Evolutionary conservation across 148 eudicot species (phyloP).

Genomic region (Cornus controversa): DNA sequence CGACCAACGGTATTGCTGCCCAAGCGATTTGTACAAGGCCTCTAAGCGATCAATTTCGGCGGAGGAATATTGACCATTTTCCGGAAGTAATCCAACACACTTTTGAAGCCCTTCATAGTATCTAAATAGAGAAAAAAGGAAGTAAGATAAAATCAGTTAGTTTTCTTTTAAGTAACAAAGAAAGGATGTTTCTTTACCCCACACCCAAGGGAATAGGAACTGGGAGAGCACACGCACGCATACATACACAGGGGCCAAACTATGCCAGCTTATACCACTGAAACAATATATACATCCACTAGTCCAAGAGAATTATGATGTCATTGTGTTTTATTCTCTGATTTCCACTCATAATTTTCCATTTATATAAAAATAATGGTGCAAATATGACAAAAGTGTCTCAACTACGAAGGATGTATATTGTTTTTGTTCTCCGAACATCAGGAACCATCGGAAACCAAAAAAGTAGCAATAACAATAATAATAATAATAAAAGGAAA

Average conservation of each 20-base stretch:
- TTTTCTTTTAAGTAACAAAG: neutral
- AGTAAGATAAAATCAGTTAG: neutral
- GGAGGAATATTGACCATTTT: slow-evolving; percentile 57
- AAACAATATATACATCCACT: neutral
- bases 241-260: neutral
- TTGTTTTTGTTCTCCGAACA: too few relatives aligned
- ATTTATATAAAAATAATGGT: neutral
- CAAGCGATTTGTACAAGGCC: slow-evolving; percentile 72
- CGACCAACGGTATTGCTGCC: slow-evolving; percentile 74
- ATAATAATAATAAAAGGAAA: too few relatives aligned
- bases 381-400: neutral
- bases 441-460: too few relatives aligned
- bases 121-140: slow-evolving; percentile 33
- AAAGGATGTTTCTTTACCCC: neutral
- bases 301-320: neutral
- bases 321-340: neutral
- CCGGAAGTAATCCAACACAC: slow-evolving; percentile 74
- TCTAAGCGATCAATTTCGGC: slow-evolving; percentile 68
- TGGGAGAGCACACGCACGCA: neutral
- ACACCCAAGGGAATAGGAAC: neutral
- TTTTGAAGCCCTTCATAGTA: slow-evolving; percentile 95
- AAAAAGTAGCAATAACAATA: too few relatives aligned
- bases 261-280: neutral
- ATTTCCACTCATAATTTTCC: neutral
- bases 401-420: too few relatives aligned